These are phyloP conservation scores for Venturiaceae sp. DNA, from an alignment of 2,329 filamentous ascomycete species.

Conservation along the genomic window DNA sequence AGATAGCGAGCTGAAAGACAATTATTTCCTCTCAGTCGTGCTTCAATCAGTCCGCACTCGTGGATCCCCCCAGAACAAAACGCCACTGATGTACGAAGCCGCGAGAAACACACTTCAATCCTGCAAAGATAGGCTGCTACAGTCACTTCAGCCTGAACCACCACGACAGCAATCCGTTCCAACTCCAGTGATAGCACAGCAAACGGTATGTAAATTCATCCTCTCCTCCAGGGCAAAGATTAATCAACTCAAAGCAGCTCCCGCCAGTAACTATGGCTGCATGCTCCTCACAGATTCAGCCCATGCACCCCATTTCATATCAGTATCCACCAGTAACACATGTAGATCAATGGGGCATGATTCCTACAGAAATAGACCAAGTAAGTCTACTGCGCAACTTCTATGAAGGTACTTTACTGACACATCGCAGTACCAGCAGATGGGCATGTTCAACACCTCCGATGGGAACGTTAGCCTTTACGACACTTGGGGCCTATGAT, in stretches of 20 bases:
- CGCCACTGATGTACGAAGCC: not conserved
- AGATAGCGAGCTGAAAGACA: not conserved
- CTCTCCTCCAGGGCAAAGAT: not conserved
- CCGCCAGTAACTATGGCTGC: not conserved
- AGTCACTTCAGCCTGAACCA: not conserved
- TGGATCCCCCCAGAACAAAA: not conserved
- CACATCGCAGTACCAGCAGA: not conserved
- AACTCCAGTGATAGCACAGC: not conserved
- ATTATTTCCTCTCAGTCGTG: not conserved
- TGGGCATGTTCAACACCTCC: not conserved
- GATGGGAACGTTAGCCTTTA: not conserved
- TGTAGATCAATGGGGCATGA: not conserved
- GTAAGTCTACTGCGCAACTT: too few species aligned
- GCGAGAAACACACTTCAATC: not conserved
- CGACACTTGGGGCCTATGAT: not conserved
- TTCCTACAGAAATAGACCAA: not conserved
- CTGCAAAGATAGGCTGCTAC: not conserved
- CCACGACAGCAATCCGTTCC: not conserved
- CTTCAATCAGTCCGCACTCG: not conserved
- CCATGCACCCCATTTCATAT: not conserved
- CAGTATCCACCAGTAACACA: not conserved
- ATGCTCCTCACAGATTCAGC: not conserved
- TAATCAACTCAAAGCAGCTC: not conserved
- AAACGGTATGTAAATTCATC: not conserved
- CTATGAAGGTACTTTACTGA: too few species aligned